Evolutionary conservation across 805 yeast species (phyloP), one percentile per base, ranked within the genome.

Genomic region (Metschnikowia picachoensis): DNA sequence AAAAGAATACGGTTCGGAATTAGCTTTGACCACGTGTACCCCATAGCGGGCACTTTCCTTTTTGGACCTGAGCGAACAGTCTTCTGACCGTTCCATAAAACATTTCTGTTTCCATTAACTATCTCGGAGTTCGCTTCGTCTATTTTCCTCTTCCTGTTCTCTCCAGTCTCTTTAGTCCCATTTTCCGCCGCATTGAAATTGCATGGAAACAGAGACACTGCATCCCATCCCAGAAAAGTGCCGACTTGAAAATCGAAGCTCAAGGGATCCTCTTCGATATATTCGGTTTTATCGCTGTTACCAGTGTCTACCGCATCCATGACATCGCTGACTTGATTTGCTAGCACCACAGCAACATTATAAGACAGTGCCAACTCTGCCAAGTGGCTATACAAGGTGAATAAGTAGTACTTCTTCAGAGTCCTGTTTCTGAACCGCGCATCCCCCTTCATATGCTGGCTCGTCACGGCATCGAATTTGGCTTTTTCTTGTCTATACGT

Each of bases 311-410:
- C 12, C 15, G 8, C 17, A 13, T 49, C 51, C 37, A 55, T 37
- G 20, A 76, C 75, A 56, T 85, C 92, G 35, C 90, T 77, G 1
- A 90, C 88, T 62, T 91, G 97, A 56, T 91, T 90, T 0, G 90
- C 78, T 1, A 85, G 76, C 0, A 88, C 80, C 0, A 91, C 64
- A 0, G 95, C 85, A 4, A 86, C 58, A 17, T 74, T 63, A 57
- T 69, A 63, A 13, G 70, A 59, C 16, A 58, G 55, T 0, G 89
- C 82, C 20, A 85, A 49, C 10, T 62, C 56, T 10, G 78, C 67
- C 44, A 90, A 65, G 44, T 70, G 74, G 14, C 67, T 67, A 10
- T 80, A 77, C 30, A 79, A 55, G 31, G 64, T 65, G 28, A 67
- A 64, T 16, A 77, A 57, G 51, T 78, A 75, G 41, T 64, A 57